These are phyloP conservation scores for Fusarium neocosmosporiellum DNA, from an alignment of 2,329 filamentous ascomycete species.

Conservation along the genomic window DNA sequence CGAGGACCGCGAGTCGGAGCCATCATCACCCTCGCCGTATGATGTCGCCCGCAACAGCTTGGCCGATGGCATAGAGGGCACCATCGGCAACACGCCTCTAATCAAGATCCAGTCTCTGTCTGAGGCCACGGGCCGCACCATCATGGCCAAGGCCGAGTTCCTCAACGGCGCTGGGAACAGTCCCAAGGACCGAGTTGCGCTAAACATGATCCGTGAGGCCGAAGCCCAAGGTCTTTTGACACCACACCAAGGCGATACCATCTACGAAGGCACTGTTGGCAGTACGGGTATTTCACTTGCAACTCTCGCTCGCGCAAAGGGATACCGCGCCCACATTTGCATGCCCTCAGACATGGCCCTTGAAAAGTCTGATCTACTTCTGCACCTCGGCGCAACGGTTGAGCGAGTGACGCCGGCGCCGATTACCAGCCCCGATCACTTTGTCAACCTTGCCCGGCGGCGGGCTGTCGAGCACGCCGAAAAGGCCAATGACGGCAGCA, in stretches of 20 bases:
- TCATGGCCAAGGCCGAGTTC: slow-evolving; percentile 95
- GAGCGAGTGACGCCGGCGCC: slow-evolving; percentile 91
- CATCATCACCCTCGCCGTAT: slow-evolving; percentile 37
- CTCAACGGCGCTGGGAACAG: slow-evolving; percentile 94
- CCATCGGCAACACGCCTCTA: slow-evolving; percentile 93
- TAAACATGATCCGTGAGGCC: slow-evolving; percentile 87
- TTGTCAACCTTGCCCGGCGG: slow-evolving; percentile 88
- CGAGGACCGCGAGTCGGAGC: slow-evolving; percentile 63
- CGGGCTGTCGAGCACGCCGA: slow-evolving; percentile 80
- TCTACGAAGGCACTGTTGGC: slow-evolving; percentile 97
- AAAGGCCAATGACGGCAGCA: slow-evolving; percentile 67
- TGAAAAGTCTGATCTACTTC: slow-evolving; percentile 90
- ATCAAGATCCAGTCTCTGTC: slow-evolving; percentile 88
- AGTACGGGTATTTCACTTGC: slow-evolving; percentile 96
- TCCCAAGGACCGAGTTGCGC: slow-evolving; percentile 93
- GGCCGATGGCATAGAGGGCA: slow-evolving; percentile 85
- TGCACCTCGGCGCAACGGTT: slow-evolving; percentile 91
- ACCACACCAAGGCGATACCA: slow-evolving; percentile 87
- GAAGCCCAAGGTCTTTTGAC: slow-evolving; percentile 81
- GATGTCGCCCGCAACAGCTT: slow-evolving; percentile 53
- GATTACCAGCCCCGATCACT: slow-evolving; percentile 93
- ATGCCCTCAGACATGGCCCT: slow-evolving; percentile 93
- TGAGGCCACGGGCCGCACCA: slow-evolving; percentile 86
- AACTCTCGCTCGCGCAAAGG: slow-evolving; percentile 85
- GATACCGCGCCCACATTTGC: slow-evolving; percentile 94